Conservation (phyloP, 176 grass and related monocot species). For the Cenchrus americanus region DNA sequence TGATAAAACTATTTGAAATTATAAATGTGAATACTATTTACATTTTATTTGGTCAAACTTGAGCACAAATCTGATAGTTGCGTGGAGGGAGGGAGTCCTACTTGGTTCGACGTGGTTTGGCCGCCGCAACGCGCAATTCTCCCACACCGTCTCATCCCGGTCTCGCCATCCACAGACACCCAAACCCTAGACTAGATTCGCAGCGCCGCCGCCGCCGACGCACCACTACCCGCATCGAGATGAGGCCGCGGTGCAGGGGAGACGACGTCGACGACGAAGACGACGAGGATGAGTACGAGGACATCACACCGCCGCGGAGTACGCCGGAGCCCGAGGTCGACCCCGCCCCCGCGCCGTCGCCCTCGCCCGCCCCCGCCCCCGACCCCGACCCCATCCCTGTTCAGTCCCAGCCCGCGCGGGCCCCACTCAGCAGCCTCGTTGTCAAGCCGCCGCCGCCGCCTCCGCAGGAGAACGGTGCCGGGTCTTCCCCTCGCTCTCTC, state of each 20-base stretch:
- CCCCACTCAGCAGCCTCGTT: slow-evolving; percentile 57
- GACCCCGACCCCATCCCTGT: neutral
- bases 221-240: slow-evolving; percentile 11
- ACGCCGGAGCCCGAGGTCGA: neutral
- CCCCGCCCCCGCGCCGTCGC: neutral
- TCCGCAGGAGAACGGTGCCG: slow-evolving; percentile 20
- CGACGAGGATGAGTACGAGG: slow-evolving; percentile 42
- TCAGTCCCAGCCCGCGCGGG: slow-evolving; percentile 25
- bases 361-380: neutral
- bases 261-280: slow-evolving; percentile 44
- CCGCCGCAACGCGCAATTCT: neutral
- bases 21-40: too few species aligned
- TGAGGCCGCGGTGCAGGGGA: slow-evolving; percentile 58
- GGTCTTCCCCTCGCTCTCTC: neutral
- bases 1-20: too few species aligned
- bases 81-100: too few species aligned
- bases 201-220: neutral
- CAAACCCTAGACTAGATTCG: slow-evolving; percentile 39
- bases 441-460: slow-evolving; percentile 35
- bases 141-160: neutral
- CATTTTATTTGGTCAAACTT: too few species aligned
- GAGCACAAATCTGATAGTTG: too few species aligned
- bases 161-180: neutral
- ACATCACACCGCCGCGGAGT: slow-evolving; percentile 31
- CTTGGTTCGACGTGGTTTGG: neutral